Percentiles rank a stretch among this genome's conserved stretches.
phyloP scores from a whole-genome alignment of 192 early-diverging fungal species.

The Thamnidium elegans region DNA sequence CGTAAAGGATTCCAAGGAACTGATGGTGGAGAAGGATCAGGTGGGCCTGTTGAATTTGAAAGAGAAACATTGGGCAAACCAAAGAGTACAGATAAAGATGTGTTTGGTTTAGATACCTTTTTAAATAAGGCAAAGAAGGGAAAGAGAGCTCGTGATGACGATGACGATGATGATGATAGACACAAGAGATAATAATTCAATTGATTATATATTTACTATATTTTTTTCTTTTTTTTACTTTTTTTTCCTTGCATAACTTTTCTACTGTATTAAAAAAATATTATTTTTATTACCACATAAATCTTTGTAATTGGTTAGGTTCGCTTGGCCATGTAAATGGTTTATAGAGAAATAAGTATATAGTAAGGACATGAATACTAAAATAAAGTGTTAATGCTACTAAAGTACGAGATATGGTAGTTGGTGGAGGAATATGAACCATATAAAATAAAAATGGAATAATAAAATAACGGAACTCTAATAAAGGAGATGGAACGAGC shows the following conservation, averaged over 20 bases:
- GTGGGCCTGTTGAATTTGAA: constrained; percentile 94
- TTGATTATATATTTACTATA: background rate
- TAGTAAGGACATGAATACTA: constrained; percentile 61
- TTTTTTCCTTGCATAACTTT: background rate
- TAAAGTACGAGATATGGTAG: constrained; percentile 22
- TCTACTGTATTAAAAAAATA: background rate
- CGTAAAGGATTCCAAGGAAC: constrained; percentile 70
- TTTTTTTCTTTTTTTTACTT: background rate
- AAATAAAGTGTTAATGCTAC: constrained; percentile 49
- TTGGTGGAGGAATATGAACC: constrained; percentile 53
- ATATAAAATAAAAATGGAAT: constrained; percentile 77
- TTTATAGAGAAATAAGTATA: constrained; percentile 70
- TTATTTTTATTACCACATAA: constrained; percentile 81
- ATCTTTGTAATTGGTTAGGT: constrained; percentile 68
- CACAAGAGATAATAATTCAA: constrained; percentile 20
- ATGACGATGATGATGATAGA: constrained; percentile 24
- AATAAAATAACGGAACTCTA: constrained; percentile 97
- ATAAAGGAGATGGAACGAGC: constrained; percentile 85
- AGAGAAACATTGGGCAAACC: constrained; percentile 52
- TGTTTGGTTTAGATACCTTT: constrained; percentile 91
- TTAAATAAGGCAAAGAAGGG: constrained; percentile 70
- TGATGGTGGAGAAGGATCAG: constrained; percentile 53
- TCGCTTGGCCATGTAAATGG: constrained; percentile 79
- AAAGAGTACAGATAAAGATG: constrained; percentile 58
- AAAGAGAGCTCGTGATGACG: constrained; percentile 40